Base-by-base conservation (phyloP, 2,329 filamentous ascomycete genomes). In the Magnaporthiopsis incrustans region DNA sequence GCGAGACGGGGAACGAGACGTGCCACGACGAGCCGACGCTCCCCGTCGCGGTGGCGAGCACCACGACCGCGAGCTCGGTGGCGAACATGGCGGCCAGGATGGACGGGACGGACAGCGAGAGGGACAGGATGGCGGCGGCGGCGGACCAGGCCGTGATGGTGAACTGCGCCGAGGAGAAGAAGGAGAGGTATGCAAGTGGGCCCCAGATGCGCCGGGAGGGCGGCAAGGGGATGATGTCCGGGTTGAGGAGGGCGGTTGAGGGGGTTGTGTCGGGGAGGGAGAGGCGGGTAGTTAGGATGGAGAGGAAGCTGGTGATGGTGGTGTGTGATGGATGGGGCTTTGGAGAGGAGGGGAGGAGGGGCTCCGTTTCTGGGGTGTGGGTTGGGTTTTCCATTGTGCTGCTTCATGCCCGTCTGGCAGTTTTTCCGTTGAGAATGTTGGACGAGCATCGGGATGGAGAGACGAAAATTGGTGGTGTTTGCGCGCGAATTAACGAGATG, bases 1-100 rank as follows among this genome's bases (percentile, higher is more conserved):
- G 72, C 8, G 74, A 70, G 18, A 81, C 76, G 0, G 78, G 74
- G 57, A 78, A 81, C 10, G 76, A 76, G 38, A 80, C 76, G 65
- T 79, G 77, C 68, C 75, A 78, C 60, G 73, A 68, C 11, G 75
- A 76, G 27, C 76, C 76, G 32, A 75, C 73, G 44, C 70, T 72
- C 59, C 76, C 77, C 56, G 74, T 76, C 53, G 71, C 65, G 57
- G 76, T 72, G 14, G 75, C 73, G 30, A 77, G 71, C 35, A 70
- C 60, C 10, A 73, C 72, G 60, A 64, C 78, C 64, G 77, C 71
- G 62, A 74, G 66, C 67, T 79, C 77, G 12, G 74, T 77, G 44
- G 78, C 67, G 67, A 79, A 62, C 53, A 66, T 64, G 3, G 63
- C 65, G 35, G 66, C 64, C 25, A 67, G 65, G 32, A 65, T 65